Evolutionary conservation across 371 early-diverging fungal species (phyloP), one percentile per base, ranked within the genome.

Genomic region (Cokeromyces recurvatus): DNA sequence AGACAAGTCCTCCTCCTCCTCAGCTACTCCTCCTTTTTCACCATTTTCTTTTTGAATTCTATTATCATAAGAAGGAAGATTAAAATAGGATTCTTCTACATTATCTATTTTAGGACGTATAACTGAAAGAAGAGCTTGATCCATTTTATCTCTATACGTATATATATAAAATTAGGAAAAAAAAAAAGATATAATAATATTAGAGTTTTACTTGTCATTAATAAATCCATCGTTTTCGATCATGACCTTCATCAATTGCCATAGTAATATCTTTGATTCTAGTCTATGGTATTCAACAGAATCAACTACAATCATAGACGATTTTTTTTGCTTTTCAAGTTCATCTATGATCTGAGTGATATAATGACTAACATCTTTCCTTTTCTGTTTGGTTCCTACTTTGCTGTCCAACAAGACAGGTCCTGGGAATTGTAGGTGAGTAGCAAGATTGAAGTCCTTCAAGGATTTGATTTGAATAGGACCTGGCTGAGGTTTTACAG

Each of bases 151-250:
- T 32, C 83, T 80, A 55, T 11, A 7, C 2, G n/a, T n/a, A n/a
- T n/a, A n/a, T n/a, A n/a, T n/a, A n/a, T n/a, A n/a, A n/a, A n/a
- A n/a, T n/a, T n/a, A n/a, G n/a, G n/a, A n/a, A n/a, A n/a, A n/a
- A n/a, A n/a, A n/a, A n/a, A n/a, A n/a, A n/a, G n/a, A n/a, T n/a
- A n/a, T n/a, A n/a, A n/a, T n/a, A n/a, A n/a, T n/a, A n/a, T n/a
- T n/a, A n/a, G n/a, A n/a, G n/a, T n/a, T 77, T 73, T 72, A 84
- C 86, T 76, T 77, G 58, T 84, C 82, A 32, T 77, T 61, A 25
- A 86, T 59, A n/a, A 50, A 46, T 4, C 90, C 89, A 10, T 90
- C 88, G 31, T 71, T 53, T 38, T 89, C 88, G 17, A 87, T 49
- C 52, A 83, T 53, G 1, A 78, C 61, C 38, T 78, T 77, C 11